Base-by-base conservation (phyloP, 495 filamentous ascomycete species). In the Penicillium taxi region DNA sequence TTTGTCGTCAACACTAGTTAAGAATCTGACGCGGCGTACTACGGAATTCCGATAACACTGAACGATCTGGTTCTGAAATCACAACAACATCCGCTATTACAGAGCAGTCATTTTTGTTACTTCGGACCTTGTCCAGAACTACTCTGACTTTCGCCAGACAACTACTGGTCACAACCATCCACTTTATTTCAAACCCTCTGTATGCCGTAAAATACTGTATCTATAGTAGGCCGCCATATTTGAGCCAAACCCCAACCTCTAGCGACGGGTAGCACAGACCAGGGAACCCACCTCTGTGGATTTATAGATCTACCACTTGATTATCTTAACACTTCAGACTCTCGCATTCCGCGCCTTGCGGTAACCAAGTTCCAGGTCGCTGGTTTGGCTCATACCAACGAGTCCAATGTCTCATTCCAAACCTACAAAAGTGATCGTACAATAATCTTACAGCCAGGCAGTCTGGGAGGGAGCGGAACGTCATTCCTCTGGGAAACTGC, bases 321-420 rank as follows among this genome's bases (percentile, higher is more conserved):
- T 20, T 50, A 50, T 36, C 37, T 26, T 4, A 50, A 50, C 12
- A 1, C 20, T 3, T 42, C 42, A 4, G 47, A 50, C n/a, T n/a
- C 13, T 18, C 47, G 47, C 3, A 46, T 45, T 9, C 35, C 40
- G 5, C 47, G 47, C 12, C 17, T 46, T 39, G 42, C 47, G 6
- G 35, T 50, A 2, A 46, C 42, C 13, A 50, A 45, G 20, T 50
- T 35, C 26, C 47, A 45, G 15, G 47, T 45, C 25, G 30, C 38
- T 5, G 47, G 42, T 13, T 13, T 46, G 16, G 26, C 42, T n/a
- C 35, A 2, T 6, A 26, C 15, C 3, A 30, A 30, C 0, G 29
- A 27, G 4, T 9, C 35, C 15, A 6, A 20, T 9, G 6, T 4
- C 4, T 26, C 41, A 9, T 9, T 21, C 5, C 7, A 17, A 19